Base-by-base conservation (phyloP, 169 alveolate genomes). In the Plasmodium gallinaceum region DNA sequence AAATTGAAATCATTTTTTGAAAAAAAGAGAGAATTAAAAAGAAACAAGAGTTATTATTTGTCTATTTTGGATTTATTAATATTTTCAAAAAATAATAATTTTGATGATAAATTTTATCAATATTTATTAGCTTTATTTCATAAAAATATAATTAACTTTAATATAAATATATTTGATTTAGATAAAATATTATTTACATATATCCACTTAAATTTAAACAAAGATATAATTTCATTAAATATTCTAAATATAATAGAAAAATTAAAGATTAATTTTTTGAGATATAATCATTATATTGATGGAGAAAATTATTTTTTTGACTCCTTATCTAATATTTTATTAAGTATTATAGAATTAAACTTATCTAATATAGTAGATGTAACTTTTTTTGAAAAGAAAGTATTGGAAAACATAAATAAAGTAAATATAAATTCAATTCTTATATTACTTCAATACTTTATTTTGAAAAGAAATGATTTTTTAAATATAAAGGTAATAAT, bases 181-280 rank as follows among this genome's bases (percentile, higher is more conserved):
- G 91, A 83, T 42, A 83, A 83, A n/a, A 83, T 83, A 45, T 52
- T 83, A 24, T 54, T 54, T 32, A 52, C 91, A 26, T 68, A 68
- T 52, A 83, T 65, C 20, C 68, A 20, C 16, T 72, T 83, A 37
- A 83, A 68, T 32, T 14, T 83, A 7, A 68, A 10, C 14, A 66
- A 54, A 39, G 62, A 26, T 42, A 8, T 37, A n/a, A 69, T 83
- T 18, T 12, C 80, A 2, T 20, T 83, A 14, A 18, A 52, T 54
- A 68, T 46, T 14, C 46, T 83, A 20, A 42, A 46, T 43, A 16
- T 83, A 57, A 20, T 83, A 83, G 85, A 83, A 42, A 83, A 32
- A 10, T 48, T 83, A n/a, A 83, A 83, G 66, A 71, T 10, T 18
- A 83, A 83, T 26, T 2, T 83, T 54, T 52, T 52, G 8, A 20